Evolutionary conservation across 2,329 filamentous ascomycete species (phyloP), one percentile per base, ranked within the genome.

Genomic region (Aspergillus udagawae): DNA sequence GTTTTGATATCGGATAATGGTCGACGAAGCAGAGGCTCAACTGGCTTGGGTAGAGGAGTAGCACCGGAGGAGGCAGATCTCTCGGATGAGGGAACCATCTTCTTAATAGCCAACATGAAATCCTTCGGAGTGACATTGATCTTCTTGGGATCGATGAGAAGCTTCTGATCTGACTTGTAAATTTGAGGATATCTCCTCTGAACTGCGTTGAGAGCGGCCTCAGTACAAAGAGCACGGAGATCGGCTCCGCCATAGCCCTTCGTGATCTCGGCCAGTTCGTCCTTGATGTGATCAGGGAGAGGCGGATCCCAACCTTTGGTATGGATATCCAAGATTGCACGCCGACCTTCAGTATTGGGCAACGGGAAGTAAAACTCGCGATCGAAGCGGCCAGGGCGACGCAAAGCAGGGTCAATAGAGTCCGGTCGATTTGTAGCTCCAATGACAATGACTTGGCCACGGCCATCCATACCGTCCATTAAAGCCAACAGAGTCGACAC

Each of bases 391-490:
- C 94, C 95, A 21, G 94, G 93, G 52, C 93, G 87, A 59, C 94
- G 88, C 57, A 99, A 82, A n/a, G 93, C 93, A 64, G 93, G 93
- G 73, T 99, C 93, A 60, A 99, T 92, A 53, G 94, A 96, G 74
- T 97, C 93, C 0, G 94, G 93, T 63, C 93, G 86, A 73, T 99
- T 99, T 57, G 93, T 99, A n/a, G 94, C 94, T 63, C 94, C 94
- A 67, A 99, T 97, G 38, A 99, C 92, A 70, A 99, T 96, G 59
- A 99, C 94, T 74, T 99, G 94, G 29, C 93, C 93, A 71, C 92
- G 88, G n/a, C 92, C 92, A 69, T 97, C 93, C 92, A 97, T 97
- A 61, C 92, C 92, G 73, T 97, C 92, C 92, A 97, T 97, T 67
- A 97, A 77, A 0, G 92, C 92, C 58, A 97, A 80, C n/a, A 97